Percentiles rank a stretch among this genome's conserved stretches.
phyloP scores from a whole-genome alignment of 2,329 filamentous ascomycete genomes.

The Beauveria caledonica region DNA sequence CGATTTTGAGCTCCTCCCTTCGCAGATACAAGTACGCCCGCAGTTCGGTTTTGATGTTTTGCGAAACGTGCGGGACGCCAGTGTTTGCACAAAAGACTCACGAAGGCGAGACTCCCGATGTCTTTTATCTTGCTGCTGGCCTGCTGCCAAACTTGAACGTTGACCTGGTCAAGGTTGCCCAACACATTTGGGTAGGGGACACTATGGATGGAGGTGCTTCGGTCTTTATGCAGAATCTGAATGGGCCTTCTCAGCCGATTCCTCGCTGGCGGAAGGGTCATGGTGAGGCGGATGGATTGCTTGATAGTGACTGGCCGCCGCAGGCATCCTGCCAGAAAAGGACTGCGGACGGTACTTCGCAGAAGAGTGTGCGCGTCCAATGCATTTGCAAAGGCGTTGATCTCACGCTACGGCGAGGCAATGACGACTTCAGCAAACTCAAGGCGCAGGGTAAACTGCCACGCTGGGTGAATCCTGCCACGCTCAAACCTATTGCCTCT shows the following conservation, averaged over 20 bases:
- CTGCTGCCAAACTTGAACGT: constrained; percentile 22
- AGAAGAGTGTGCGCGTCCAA: constrained; percentile 26
- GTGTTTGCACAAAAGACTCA: constrained; percentile 32
- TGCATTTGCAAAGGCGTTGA: constrained; percentile 41
- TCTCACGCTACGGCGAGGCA: constrained; percentile 29
- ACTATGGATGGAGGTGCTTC: constrained; percentile 45
- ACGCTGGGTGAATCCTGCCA: constrained; percentile 34
- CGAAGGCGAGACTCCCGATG: neutral
- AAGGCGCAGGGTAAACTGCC: constrained; percentile 25
- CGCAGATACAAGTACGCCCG: constrained; percentile 27
- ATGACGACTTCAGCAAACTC: constrained; percentile 22
- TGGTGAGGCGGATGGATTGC: constrained; percentile 17
- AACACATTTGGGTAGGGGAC: constrained; percentile 39
- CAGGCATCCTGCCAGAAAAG: constrained; percentile 11
- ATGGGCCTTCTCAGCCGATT: constrained; percentile 20
- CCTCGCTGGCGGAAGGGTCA: constrained; percentile 20
- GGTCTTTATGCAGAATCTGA: constrained; percentile 33
- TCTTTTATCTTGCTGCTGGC: constrained; percentile 30
- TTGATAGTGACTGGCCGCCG: constrained; percentile 25
- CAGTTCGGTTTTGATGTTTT: constrained; percentile 29
- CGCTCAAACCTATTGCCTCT: constrained; percentile 29
- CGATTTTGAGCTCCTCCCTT: constrained; percentile 21
- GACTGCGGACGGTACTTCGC: constrained; percentile 11
- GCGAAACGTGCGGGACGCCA: constrained; percentile 32
- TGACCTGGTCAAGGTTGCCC: constrained; percentile 23